Conservation (phyloP, 2,329 filamentous ascomycete species). For the Metarhizium robertsii region DNA sequence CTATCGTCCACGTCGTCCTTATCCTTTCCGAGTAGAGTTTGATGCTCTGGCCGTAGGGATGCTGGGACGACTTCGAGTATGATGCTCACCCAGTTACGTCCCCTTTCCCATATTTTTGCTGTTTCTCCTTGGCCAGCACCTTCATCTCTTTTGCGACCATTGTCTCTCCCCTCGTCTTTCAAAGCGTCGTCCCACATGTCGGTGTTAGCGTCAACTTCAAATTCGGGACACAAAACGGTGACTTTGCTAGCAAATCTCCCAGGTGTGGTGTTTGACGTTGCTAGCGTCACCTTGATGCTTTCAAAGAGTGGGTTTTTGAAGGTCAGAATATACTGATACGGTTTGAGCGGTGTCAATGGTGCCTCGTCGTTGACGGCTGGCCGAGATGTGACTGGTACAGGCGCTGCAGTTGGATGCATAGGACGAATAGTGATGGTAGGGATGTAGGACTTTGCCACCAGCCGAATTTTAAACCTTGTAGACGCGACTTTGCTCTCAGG, state of each 20-base stretch:
- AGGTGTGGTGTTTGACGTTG: constrained; percentile 70
- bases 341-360: constrained; percentile 45
- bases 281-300: constrained; percentile 74
- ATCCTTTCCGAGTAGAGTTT: constrained; percentile 17
- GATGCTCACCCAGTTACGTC: constrained; percentile 90
- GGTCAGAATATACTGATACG: constrained; percentile 75
- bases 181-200: constrained; percentile 81
- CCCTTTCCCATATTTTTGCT: constrained; percentile 93
- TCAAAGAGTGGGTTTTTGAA: constrained; percentile 95
- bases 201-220: constrained; percentile 91
- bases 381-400: constrained; percentile 24
- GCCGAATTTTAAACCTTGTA: constrained; percentile 83
- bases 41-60: constrained; percentile 33
- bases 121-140: constrained; percentile 56
- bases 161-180: constrained; percentile 38
- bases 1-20: constrained; percentile 31
- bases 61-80: constrained; percentile 80
- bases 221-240: constrained; percentile 88
- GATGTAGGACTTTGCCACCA: constrained; percentile 82
- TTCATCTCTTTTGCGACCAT: constrained; percentile 30
- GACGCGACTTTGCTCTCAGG: constrained; percentile 85
- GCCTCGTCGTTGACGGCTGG: constrained; percentile 21
- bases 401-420: constrained; percentile 32
- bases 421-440: constrained; percentile 69
- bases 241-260: constrained; percentile 70